These are phyloP conservation scores for Stagonosporopsis rhizophila DNA, from an alignment of 2,329 filamentous ascomycete species.

Conservation along the genomic window DNA sequence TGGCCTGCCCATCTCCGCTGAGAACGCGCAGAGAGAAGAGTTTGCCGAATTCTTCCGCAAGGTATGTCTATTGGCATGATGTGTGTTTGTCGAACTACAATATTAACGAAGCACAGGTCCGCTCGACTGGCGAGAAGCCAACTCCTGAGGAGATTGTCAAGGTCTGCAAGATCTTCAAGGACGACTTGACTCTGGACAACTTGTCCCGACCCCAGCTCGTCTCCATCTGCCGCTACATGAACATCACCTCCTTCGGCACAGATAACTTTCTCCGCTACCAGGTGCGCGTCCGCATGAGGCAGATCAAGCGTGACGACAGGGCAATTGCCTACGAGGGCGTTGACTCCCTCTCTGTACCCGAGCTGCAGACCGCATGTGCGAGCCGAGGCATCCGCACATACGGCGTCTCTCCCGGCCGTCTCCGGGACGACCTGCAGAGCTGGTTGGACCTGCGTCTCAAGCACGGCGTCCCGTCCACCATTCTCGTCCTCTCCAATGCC, in stretches of 20 bases:
- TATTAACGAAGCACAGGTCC: conserved; percentile 44
- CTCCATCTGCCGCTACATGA: conserved; percentile 98
- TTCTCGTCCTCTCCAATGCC: conserved; percentile 94
- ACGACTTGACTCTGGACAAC: conserved; percentile 96
- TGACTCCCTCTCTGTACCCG: conserved; percentile 88
- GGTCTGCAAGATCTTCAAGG: conserved; percentile 98
- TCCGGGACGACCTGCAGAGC: conserved; percentile 88
- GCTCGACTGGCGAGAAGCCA: conserved; percentile 88
- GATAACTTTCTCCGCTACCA: conserved; percentile 98
- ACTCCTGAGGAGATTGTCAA: conserved; percentile 93
- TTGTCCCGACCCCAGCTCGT: conserved; percentile 93
- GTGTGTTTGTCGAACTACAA: background rate
- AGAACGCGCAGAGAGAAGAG: conserved; percentile 88
- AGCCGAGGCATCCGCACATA: conserved; percentile 92
- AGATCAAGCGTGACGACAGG: conserved; percentile 97
- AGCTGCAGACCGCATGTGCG: conserved; percentile 90
- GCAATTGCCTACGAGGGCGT: conserved; percentile 95
- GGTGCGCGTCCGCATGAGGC: conserved; percentile 95
- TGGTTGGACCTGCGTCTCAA: conserved; percentile 95
- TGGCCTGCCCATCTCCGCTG: conserved; percentile 84
- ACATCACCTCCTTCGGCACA: conserved; percentile 94
- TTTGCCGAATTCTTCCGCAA: conserved; percentile 98
- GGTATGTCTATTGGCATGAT: conserved; percentile 54
- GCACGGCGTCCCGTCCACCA: conserved; percentile 93
- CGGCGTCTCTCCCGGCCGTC: conserved; percentile 84